Evolutionary conservation across 495 filamentous ascomycete genomes (phyloP).

Genomic region (Massariosphaeria phaeospora): DNA sequence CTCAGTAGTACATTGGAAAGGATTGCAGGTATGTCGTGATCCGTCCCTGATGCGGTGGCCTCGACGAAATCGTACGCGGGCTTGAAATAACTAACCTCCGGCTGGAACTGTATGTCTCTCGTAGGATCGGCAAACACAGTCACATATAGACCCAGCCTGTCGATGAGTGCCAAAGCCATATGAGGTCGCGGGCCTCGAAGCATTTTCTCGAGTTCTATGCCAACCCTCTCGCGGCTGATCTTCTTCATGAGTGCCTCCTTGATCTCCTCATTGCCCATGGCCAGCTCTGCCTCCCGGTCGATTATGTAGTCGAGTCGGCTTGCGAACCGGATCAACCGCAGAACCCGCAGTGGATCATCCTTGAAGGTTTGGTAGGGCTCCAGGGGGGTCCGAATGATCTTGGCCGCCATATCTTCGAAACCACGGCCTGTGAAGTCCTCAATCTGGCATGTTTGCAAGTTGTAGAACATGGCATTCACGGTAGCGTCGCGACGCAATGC

Average conservation of each 20-base stretch:
- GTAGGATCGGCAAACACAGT: slow-evolving; percentile 72
- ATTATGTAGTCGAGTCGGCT: slow-evolving; percentile 77
- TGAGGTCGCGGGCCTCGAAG: slow-evolving; percentile 70
- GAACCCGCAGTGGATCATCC: slow-evolving; percentile 88
- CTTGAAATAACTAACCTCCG: slow-evolving; percentile 43
- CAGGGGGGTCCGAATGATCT: slow-evolving; percentile 77
- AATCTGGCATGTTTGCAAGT: slow-evolving; percentile 65
- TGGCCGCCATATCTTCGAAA: slow-evolving; percentile 63
- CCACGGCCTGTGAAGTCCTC: slow-evolving; percentile 82
- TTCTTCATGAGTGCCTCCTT: slow-evolving; percentile 73
- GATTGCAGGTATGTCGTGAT: slow-evolving; percentile 37
- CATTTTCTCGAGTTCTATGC: slow-evolving; percentile 85
- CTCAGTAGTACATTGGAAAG: slow-evolving; percentile 55
- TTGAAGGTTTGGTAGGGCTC: slow-evolving; percentile 89
- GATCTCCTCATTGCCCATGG: slow-evolving; percentile 73
- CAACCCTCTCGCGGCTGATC: slow-evolving; percentile 85
- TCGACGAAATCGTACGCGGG: slow-evolving; percentile 49
- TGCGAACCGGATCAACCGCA: slow-evolving; percentile 85
- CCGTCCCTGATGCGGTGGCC: slow-evolving; percentile 12
- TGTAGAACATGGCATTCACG: slow-evolving; percentile 95
- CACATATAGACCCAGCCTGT: slow-evolving; percentile 68
- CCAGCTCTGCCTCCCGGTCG: slow-evolving; percentile 57
- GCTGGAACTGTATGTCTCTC: slow-evolving; percentile 24
- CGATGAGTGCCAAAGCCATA: slow-evolving; percentile 63
- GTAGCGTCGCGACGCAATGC: slow-evolving; percentile 87